Evolutionary conservation across 2,329 filamentous ascomycete species (phyloP).

Genomic region (Colletotrichum cordylinicola): DNA sequence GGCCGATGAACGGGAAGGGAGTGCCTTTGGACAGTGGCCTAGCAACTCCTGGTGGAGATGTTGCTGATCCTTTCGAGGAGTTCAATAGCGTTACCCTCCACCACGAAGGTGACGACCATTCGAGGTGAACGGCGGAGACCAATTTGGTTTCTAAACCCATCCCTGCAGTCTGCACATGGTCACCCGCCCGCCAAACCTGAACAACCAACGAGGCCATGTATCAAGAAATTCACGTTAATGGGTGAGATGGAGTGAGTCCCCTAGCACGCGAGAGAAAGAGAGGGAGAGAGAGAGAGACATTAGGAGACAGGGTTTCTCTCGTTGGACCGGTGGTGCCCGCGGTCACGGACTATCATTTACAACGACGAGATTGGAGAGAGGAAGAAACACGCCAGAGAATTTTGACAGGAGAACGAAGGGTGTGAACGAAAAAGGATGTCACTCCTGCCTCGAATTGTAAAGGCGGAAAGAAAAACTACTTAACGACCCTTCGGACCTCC

Average conservation of each 20-base stretch:
- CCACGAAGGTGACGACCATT: conserved; percentile 80
- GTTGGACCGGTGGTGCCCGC: not conserved
- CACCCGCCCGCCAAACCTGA: not conserved
- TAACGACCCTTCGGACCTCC: not conserved
- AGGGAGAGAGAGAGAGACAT: not conserved
- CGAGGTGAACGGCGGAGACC: conserved; percentile 27
- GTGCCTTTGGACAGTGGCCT: conserved; percentile 87
- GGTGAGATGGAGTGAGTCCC: not conserved
- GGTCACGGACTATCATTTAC: conserved; percentile 6
- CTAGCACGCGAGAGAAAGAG: not conserved
- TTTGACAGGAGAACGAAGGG: not conserved
- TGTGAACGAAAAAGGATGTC: not conserved
- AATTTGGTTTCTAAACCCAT: not conserved
- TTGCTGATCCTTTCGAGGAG: conserved; percentile 90
- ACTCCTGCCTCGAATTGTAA: not conserved
- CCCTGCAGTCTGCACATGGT: not conserved
- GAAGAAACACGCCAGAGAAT: not conserved
- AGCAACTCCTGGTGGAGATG: conserved; percentile 82
- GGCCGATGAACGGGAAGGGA: conserved; percentile 66
- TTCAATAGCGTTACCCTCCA: conserved; percentile 98
- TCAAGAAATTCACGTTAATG: not conserved
- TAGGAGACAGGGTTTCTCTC: not conserved
- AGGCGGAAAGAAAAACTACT: not conserved
- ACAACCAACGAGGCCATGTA: not conserved
- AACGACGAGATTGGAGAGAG: conserved; percentile 6